Base-by-base conservation (phyloP, 371 early-diverging fungal genomes). In the Apophysomyces trapeziformis region DNA sequence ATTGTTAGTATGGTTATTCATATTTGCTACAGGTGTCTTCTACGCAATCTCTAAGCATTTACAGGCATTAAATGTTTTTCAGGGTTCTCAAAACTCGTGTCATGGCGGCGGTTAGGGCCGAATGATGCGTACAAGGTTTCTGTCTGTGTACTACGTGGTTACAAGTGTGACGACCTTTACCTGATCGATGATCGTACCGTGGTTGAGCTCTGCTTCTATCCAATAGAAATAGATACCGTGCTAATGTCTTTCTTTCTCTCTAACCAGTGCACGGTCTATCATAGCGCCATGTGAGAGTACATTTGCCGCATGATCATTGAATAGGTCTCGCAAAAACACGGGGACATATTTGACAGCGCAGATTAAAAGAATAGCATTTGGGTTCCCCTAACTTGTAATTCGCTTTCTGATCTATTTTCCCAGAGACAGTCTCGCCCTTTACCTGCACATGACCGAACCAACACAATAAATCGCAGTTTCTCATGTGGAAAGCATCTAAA, bases 171-270 rank as follows among this genome's bases (percentile, higher is more conserved):
- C 54, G 54, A 50, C 54, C 54, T 21, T 26, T 50, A 21, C 54
- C 54, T 50, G 54, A 50, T 50, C 54, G 54, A 50, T 50, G 54
- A 50, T 50, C 54, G 54, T 21, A 50, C 54, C n/a, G 54, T 50
- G 21, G 41, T 50, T 7, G 21, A 50, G 9, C 54, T n/a, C 47
- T 16, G 4, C 47, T n/a, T 47, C 47, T 47, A 47, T 50, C 54
- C 54, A 50, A 50, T 50, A 21, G 21, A 50, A 50, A 50, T 21
- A 50, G 21, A 50, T 50, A 50, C 54, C 54, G 54, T 50, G 9
- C 54, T 21, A 50, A 50, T 50, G 21, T 50, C n/a, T 50, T 21
- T 50, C 21, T 9, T 50, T 50, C 3, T 26, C 3, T 26, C 3
- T 26, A 26, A 26, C 54, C 54, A 50, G 54, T 26, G 54, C 54